phyloP scores from a whole-genome alignment of 2,329 filamentous ascomycete genomes.

The Fusarium haematococcum region DNA sequence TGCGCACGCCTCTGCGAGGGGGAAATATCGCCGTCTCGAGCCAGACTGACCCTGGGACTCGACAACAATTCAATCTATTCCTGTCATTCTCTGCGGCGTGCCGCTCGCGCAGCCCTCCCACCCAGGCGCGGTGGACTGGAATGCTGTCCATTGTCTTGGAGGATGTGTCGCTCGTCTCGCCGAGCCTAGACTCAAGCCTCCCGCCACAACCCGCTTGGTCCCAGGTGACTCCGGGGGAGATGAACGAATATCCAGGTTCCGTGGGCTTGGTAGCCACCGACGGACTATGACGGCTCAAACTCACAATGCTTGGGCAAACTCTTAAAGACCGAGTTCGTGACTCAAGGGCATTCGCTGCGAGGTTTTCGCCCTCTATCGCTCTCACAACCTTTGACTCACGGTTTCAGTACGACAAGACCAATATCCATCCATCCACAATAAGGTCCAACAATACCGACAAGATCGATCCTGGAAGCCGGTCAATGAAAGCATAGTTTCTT shows the following conservation, averaged over 20 bases:
- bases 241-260: slow-evolving; percentile 19
- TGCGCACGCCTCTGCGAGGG: not conserved
- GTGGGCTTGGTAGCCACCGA: slow-evolving; percentile 33
- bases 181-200: slow-evolving; percentile 45
- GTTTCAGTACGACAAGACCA: not conserved
- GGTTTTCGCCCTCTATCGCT: slow-evolving; percentile 8
- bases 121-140: slow-evolving; percentile 32
- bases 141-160: slow-evolving; percentile 32
- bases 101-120: slow-evolving; percentile 15
- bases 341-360: slow-evolving; percentile 11
- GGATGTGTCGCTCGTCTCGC: slow-evolving; percentile 26
- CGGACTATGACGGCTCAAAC: slow-evolving; percentile 37
- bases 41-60: not conserved
- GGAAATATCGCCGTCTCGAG: not conserved
- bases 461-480: not conserved
- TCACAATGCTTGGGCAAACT: slow-evolving; percentile 23
- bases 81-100: slow-evolving; percentile 3
- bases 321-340: slow-evolving; percentile 32
- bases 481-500: slow-evolving; percentile 6
- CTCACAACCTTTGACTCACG: not conserved
- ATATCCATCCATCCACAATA: not conserved
- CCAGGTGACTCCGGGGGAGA: slow-evolving; percentile 32
- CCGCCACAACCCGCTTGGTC: slow-evolving; percentile 41
- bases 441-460: slow-evolving; percentile 3
- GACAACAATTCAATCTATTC: not conserved